A percentile compares a stretch with the other conserved stretches of the same genome.
These are phyloP conservation scores for Amanita subjunquillea DNA, from an alignment of 768 basidiomycete genomes.

Conservation along the genomic window DNA sequence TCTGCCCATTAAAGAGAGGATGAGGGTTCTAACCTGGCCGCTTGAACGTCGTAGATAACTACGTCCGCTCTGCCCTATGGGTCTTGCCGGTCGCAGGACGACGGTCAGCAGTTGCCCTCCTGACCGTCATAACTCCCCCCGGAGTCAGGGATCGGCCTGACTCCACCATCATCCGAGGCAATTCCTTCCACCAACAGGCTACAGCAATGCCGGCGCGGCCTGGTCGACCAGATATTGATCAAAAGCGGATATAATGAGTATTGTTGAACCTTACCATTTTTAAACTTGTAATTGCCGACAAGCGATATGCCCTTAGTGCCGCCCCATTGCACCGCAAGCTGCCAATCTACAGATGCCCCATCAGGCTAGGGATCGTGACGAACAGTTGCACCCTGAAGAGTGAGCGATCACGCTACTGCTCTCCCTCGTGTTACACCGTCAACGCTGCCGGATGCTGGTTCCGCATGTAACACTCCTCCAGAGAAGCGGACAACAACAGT, in stretches of 20 bases:
- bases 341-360: background rate
- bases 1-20: background rate
- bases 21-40: no score
- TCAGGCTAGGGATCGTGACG: background rate
- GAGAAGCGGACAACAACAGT: no score
- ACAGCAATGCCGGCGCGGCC: background rate
- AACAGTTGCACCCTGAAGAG: no score
- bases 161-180: no score
- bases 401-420: no score
- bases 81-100: slow-evolving; percentile 1
- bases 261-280: no score
- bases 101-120: background rate
- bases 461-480: no score
- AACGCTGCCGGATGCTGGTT: no score
- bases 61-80: background rate
- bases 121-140: background rate
- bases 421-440: no score
- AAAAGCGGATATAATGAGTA: background rate
- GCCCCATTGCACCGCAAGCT: background rate
- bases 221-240: background rate
- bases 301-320: background rate
- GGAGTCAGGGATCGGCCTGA: background rate
- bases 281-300: no score
- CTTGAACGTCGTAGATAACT: background rate
- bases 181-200: no score